Evolutionary conservation across 2,329 filamentous ascomycete species (phyloP).

Genomic region (Escovopsis sp.): DNA sequence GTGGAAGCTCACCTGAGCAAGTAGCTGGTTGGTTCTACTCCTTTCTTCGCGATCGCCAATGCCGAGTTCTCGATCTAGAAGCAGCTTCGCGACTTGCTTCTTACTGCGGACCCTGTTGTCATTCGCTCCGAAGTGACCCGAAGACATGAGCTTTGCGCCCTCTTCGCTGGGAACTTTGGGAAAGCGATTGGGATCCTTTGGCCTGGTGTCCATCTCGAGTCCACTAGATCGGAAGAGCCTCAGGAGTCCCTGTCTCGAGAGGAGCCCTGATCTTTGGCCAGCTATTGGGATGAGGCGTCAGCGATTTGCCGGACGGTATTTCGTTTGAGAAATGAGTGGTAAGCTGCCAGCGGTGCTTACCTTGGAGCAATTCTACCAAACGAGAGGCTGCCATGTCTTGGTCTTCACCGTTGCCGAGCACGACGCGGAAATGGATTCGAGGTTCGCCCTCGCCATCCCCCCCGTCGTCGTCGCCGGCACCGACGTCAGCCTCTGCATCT

Average conservation of each 20-base stretch:
- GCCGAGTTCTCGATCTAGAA: constrained; percentile 74
- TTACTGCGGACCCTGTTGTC: constrained; percentile 37
- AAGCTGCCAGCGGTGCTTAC: constrained; percentile 11
- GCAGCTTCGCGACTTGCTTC: constrained; percentile 50
- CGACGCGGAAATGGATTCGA: constrained; percentile 8
- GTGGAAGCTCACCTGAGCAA: constrained; percentile 44
- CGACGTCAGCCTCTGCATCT: constrained; percentile 6
- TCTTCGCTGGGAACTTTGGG: constrained; percentile 74
- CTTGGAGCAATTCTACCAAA: constrained; percentile 18
- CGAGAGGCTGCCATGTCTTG: constrained; percentile 15
- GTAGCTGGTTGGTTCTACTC: constrained; percentile 46
- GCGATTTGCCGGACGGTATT: neutral
- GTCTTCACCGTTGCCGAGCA: constrained; percentile 9
- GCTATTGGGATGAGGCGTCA: neutral
- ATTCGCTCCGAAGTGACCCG: constrained; percentile 64
- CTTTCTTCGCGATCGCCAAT: constrained; percentile 45
- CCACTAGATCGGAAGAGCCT: constrained; percentile 25
- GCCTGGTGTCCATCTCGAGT: constrained; percentile 13
- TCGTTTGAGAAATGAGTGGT: too few species aligned
- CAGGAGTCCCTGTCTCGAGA: constrained; percentile 24
- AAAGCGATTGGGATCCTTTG: constrained; percentile 45
- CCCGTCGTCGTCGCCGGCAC: constrained; percentile 11
- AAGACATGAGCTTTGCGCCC: constrained; percentile 66
- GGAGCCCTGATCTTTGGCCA: constrained; percentile 11
- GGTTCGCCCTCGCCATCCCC: constrained; percentile 14